Conservation (phyloP, 176 grass and related monocot species). For the Cenchrus americanus region DNA sequence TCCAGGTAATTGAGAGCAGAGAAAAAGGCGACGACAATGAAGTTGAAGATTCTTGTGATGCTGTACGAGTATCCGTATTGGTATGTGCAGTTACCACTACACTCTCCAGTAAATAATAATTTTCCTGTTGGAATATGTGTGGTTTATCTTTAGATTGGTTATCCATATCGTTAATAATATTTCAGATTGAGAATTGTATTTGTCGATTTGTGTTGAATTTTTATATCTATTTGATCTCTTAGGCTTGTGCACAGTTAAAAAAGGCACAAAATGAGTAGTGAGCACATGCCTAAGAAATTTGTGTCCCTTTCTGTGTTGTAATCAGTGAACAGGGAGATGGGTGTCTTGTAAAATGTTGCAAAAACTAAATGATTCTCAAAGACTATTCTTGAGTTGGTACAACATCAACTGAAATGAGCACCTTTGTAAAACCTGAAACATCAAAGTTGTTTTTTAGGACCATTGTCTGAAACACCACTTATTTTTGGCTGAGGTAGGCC, state of each 20-base stretch:
- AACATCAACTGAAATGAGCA: background rate
- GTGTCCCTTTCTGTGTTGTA: background rate
- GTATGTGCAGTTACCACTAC: constrained; percentile 48
- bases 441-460: no score
- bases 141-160: background rate
- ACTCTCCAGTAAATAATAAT: background rate
- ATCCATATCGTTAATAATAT: background rate
- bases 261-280: background rate
- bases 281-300: background rate
- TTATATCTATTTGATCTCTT: background rate
- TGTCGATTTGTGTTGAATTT: background rate
- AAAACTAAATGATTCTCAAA: background rate
- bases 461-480: background rate
- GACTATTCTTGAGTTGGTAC: background rate
- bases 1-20: constrained; percentile 87
- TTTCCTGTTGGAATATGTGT: constrained; percentile 12
- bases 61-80: constrained; percentile 90
- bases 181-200: background rate
- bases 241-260: background rate
- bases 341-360: background rate
- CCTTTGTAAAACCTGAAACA: background rate
- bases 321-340: background rate
- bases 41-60: constrained; percentile 69
- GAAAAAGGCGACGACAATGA: constrained; percentile 72
- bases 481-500: background rate